Evolutionary conservation across 2,329 filamentous ascomycete species (phyloP).

Genomic region (Alternaria ventricosa): DNA sequence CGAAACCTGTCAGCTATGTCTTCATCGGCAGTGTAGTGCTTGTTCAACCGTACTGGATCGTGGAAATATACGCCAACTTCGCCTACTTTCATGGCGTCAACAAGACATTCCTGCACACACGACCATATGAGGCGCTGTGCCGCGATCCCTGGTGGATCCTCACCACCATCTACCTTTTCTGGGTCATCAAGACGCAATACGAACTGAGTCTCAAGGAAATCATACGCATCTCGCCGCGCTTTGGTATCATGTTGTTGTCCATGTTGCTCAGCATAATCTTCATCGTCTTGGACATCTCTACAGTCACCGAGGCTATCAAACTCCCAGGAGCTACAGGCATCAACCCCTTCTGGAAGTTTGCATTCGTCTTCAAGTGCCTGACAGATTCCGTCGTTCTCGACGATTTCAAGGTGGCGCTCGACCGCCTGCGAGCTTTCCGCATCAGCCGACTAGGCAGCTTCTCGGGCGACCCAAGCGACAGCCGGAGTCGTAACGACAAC

Average conservation of each 20-base stretch:
- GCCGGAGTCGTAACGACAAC: conserved; percentile 38
- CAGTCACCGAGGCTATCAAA: conserved; percentile 60
- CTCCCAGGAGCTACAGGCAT: conserved; percentile 58
- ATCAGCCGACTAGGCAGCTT: conserved; percentile 50
- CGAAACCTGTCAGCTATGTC: conserved; percentile 56
- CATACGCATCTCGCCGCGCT: conserved; percentile 67
- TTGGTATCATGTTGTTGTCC: conserved; percentile 66
- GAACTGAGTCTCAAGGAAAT: conserved; percentile 65
- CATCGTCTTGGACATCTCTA: conserved; percentile 66
- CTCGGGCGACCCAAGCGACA: conserved; percentile 44
- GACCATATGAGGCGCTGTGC: conserved; percentile 67
- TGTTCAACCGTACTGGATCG: conserved; percentile 68
- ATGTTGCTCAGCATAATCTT: conserved; percentile 68
- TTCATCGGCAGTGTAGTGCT: conserved; percentile 67
- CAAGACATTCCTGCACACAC: conserved; percentile 60
- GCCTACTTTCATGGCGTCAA: conserved; percentile 66
- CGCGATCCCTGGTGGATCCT: conserved; percentile 74
- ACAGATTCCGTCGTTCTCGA: conserved; percentile 71
- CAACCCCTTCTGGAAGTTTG: conserved; percentile 71
- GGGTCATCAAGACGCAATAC: conserved; percentile 68
- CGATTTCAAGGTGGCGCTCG: conserved; percentile 69
- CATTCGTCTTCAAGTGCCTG: conserved; percentile 71
- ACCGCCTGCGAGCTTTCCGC: conserved; percentile 55
- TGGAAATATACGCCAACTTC: conserved; percentile 71
- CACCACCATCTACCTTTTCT: conserved; percentile 65